Conservation (phyloP, 768 basidiomycete species). For the Hydnum rufescens region DNA sequence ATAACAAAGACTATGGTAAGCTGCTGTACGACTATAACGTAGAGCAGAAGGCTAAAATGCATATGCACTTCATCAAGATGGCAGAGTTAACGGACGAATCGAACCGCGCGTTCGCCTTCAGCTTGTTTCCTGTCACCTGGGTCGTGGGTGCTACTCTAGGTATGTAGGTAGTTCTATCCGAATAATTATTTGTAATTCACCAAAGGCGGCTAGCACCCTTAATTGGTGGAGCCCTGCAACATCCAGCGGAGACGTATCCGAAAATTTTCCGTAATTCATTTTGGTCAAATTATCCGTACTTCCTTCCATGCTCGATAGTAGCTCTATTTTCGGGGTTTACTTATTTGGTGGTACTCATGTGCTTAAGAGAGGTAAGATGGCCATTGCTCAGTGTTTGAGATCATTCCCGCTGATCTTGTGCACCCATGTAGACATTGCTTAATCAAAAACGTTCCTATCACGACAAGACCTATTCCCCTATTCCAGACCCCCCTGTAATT, state of each 20-base stretch:
- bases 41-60: background rate
- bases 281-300: conserved; percentile 11
- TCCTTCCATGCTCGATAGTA: conserved; percentile 9
- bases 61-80: background rate
- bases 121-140: conserved; percentile 9
- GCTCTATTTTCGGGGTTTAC: conserved; percentile 1
- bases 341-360: background rate
- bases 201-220: conserved; percentile 4
- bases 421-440: background rate
- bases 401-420: background rate
- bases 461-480: background rate
- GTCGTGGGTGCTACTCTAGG: conserved; percentile 8
- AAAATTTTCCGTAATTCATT: conserved; percentile 3
- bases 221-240: conserved; percentile 10
- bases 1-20: conserved; percentile 11
- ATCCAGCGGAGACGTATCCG: conserved; percentile 9
- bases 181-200: background rate
- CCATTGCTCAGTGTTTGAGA: background rate
- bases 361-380: conserved; percentile 7
- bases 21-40: conserved; percentile 7
- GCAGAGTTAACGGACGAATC: conserved; percentile 8
- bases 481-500: conserved; percentile 4
- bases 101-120: conserved; percentile 11
- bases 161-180: background rate
- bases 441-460: background rate